Evolutionary conservation across 1,139 yeast genomes (phyloP).

Genomic region (Groenewaldozyma sp.): DNA sequence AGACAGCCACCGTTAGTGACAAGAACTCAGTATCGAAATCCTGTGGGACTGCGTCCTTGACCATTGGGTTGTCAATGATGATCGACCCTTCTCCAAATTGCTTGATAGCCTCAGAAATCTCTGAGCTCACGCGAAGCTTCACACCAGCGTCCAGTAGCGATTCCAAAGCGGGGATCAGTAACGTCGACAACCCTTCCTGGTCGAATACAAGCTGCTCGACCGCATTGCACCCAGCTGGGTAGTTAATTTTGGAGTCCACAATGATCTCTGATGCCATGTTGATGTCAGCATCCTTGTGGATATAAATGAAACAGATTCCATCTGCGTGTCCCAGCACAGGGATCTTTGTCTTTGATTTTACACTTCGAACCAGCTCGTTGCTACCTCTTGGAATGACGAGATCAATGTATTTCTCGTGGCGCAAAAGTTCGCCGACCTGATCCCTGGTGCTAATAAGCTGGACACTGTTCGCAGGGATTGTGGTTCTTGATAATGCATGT

Average conservation of each 20-base stretch:
- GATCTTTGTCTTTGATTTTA: slow-evolving; percentile 80
- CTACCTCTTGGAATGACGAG: slow-evolving; percentile 97
- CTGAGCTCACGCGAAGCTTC: slow-evolving; percentile 56
- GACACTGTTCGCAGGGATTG: slow-evolving; percentile 74
- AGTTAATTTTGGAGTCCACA: slow-evolving; percentile 86
- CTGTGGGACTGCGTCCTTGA: slow-evolving; percentile 37
- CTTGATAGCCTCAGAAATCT: slow-evolving; percentile 31
- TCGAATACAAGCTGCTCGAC: slow-evolving; percentile 77
- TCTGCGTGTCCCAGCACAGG: slow-evolving; percentile 99
- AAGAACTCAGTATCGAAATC: slow-evolving; percentile 81
- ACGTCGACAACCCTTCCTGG: slow-evolving; percentile 35
- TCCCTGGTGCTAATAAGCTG: slow-evolving; percentile 84
- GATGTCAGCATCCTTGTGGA: slow-evolving; percentile 68
- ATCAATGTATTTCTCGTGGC: slow-evolving; percentile 85
- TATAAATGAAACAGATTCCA: slow-evolving; percentile 85
- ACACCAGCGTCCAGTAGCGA: slow-evolving; percentile 58
- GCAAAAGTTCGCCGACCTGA: slow-evolving; percentile 74
- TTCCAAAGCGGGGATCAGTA: slow-evolving; percentile 33
- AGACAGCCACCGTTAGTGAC: slow-evolving; percentile 72
- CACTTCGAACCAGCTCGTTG: slow-evolving; percentile 75
- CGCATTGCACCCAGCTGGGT: slow-evolving; percentile 98
- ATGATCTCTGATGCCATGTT: slow-evolving; percentile 65
- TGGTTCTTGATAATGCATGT: slow-evolving; percentile 44
- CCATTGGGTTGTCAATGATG: slow-evolving; percentile 26
- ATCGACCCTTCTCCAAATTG: slow-evolving; percentile 18